A percentile compares a stretch with the other conserved stretches of the same genome.
phyloP scores from a whole-genome alignment of 78 protist species.

The Isochrysis galbana region DNA sequence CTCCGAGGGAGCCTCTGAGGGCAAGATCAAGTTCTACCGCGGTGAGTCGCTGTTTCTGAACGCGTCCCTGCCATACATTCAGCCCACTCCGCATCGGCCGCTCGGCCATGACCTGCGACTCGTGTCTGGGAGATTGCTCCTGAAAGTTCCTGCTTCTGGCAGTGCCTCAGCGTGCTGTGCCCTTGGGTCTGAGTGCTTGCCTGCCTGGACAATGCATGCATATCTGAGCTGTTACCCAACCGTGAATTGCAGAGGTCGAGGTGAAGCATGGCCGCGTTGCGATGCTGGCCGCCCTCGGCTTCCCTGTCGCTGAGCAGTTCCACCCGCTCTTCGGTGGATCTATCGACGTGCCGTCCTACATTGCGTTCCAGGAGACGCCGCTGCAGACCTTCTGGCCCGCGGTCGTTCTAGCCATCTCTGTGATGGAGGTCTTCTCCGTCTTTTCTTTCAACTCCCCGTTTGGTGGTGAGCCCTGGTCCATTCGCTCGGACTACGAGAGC shows the following conservation, averaged over 20 bases:
- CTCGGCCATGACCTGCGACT: too few species aligned
- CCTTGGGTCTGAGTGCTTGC: too few species aligned
- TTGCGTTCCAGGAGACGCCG: constrained; percentile 16
- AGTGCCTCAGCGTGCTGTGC: too few species aligned
- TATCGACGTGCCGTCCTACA: neutral
- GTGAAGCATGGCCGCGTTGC: constrained; percentile 38
- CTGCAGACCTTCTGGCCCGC: neutral
- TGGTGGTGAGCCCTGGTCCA: neutral
- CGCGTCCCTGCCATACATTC: too few species aligned
- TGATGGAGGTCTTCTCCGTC: neutral
- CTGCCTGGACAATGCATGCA: too few species aligned
- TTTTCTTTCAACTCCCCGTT: neutral
- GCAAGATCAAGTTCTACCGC: neutral
- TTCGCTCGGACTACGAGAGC: neutral
- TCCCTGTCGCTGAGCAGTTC: constrained; percentile 33
- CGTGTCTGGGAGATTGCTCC: too few species aligned
- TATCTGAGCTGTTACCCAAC: too few species aligned
- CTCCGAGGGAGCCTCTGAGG: neutral
- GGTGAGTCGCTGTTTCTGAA: too few species aligned
- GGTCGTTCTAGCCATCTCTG: neutral
- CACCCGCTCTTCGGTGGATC: constrained; percentile 42
- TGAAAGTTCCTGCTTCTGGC: too few species aligned
- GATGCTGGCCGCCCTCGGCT: constrained; percentile 34
- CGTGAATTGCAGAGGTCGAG: constrained; percentile 38
- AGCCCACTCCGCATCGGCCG: too few species aligned